phyloP scores from a whole-genome alignment of 768 basidiomycete species.

The Naganishia vishniacii region DNA sequence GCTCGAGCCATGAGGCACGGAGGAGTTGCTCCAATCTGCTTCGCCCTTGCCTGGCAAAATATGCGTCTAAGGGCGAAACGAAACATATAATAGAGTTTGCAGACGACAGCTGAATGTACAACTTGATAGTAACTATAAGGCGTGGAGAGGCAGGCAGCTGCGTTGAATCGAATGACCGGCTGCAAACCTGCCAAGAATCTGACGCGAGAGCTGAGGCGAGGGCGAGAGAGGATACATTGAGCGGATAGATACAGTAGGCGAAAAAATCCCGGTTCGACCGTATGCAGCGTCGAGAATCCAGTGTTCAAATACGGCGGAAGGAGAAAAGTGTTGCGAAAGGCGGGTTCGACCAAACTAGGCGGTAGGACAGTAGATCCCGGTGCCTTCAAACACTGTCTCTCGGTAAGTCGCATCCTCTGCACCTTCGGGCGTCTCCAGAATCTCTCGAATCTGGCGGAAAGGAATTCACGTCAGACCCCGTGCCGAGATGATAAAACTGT shows the following conservation, averaged over 20 bases:
- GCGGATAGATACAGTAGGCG: background rate
- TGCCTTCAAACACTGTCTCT: slow-evolving; percentile 60
- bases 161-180: background rate
- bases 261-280: too few relatives aligned
- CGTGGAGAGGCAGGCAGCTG: too few relatives aligned
- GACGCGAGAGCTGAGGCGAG: background rate
- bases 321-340: too few relatives aligned
- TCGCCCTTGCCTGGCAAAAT: too few relatives aligned
- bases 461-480: background rate
- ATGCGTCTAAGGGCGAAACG: too few relatives aligned
- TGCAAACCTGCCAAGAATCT: background rate
- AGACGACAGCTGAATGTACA: too few relatives aligned
- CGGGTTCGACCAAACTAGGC: background rate
- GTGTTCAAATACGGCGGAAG: too few relatives aligned
- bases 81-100: too few relatives aligned
- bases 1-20: too few relatives aligned
- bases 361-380: slow-evolving; percentile 25
- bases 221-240: background rate
- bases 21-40: too few relatives aligned
- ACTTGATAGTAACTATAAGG: too few relatives aligned
- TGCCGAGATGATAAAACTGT: background rate
- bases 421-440: slow-evolving; percentile 67
- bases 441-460: slow-evolving; percentile 62
- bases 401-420: slow-evolving; percentile 55
- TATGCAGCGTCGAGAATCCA: too few relatives aligned